A percentile compares a stretch with the other conserved stretches of the same genome.
phyloP scores from a whole-genome alignment of 2,329 filamentous ascomycete species.

The Septoria linicola region DNA sequence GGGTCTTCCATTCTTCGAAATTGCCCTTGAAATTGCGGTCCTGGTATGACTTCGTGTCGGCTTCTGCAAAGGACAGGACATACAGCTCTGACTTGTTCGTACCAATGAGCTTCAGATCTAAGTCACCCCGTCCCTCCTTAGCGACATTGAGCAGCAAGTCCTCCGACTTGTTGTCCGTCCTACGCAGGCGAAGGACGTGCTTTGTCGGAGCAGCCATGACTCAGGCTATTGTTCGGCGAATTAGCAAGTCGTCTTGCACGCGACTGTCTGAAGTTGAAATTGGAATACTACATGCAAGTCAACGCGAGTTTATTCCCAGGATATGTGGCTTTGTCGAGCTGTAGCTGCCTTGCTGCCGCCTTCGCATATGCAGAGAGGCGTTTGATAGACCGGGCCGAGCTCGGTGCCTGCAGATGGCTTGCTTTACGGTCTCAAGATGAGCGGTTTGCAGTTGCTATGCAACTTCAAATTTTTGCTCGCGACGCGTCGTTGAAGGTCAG shows the following conservation, averaged over 20 bases:
- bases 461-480: constrained; percentile 9
- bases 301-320: not conserved
- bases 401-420: too few relatives aligned
- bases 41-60: constrained; percentile 54
- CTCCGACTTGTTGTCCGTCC: constrained; percentile 43
- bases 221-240: constrained; percentile 11
- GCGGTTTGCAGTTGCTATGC: constrained; percentile 13
- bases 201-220: constrained; percentile 7
- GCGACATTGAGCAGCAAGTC: constrained; percentile 62
- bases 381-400: too few relatives aligned
- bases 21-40: constrained; percentile 56
- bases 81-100: constrained; percentile 67
- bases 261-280: constrained; percentile 1
- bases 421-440: not conserved
- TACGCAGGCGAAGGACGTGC: constrained; percentile 58
- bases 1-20: constrained; percentile 65
- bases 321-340: not conserved
- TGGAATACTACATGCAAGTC: not conserved
- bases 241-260: not conserved
- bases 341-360: not conserved
- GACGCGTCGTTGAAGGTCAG: constrained; percentile 7
- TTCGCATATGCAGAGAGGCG: too few relatives aligned
- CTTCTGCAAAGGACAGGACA: constrained; percentile 60
- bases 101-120: constrained; percentile 66
- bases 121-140: constrained; percentile 49